These are phyloP conservation scores for Talaromyces ruber DNA, from an alignment of 495 filamentous ascomycete genomes.

Conservation along the genomic window DNA sequence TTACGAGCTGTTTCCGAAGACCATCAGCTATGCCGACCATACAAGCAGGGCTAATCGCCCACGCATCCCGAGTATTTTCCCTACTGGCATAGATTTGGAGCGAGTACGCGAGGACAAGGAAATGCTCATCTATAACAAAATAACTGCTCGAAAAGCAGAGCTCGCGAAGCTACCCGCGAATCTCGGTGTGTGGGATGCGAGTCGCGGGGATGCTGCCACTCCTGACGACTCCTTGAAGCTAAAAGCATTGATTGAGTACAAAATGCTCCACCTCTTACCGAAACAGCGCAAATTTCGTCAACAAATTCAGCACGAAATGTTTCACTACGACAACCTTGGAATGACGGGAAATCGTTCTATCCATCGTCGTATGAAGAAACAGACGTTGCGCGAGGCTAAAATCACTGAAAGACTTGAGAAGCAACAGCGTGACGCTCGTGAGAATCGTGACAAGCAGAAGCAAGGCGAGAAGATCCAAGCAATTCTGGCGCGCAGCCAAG, in stretches of 20 bases:
- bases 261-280: constrained; percentile 68
- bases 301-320: constrained; percentile 77
- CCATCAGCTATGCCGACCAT: constrained; percentile 75
- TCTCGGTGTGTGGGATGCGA: constrained; percentile 72
- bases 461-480: constrained; percentile 79
- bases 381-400: constrained; percentile 87
- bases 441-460: constrained; percentile 91
- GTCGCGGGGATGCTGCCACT: constrained; percentile 57
- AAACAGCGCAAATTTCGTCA: constrained; percentile 83
- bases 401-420: constrained; percentile 98
- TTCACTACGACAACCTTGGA: constrained; percentile 86
- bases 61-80: constrained; percentile 79
- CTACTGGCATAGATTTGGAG: constrained; percentile 71
- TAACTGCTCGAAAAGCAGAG: constrained; percentile 71
- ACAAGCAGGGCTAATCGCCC: constrained; percentile 58
- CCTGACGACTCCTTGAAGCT: constrained; percentile 78
- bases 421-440: constrained; percentile 90
- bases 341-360: constrained; percentile 86
- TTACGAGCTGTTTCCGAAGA: constrained; percentile 44
- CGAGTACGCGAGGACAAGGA: constrained; percentile 77
- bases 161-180: constrained; percentile 76
- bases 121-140: constrained; percentile 79
- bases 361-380: constrained; percentile 94
- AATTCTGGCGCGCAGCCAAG: constrained; percentile 59
- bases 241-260: constrained; percentile 87